Conservation (phyloP, 1,139 yeast genomes). For the Hyphopichia wangnamkhiaoensis region DNA sequence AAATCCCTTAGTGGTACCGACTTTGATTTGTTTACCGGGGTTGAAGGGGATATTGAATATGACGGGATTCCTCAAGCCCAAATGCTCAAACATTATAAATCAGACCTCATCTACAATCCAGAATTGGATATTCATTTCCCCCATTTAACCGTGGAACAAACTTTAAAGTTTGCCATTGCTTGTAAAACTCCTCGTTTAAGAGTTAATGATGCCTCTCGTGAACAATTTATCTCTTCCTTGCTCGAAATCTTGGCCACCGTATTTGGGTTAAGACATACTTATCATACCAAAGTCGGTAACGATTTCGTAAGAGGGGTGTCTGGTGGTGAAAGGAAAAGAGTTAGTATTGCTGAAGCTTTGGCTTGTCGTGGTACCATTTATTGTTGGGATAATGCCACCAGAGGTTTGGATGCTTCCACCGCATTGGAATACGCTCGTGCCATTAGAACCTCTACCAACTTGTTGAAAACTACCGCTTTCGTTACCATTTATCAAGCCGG, state of each 20-base stretch:
- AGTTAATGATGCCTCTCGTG: constrained; percentile 57
- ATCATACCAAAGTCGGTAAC: constrained; percentile 68
- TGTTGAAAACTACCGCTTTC: constrained; percentile 38
- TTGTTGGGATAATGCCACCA: constrained; percentile 55
- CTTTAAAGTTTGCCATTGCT: constrained; percentile 63
- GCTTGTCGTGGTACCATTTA: constrained; percentile 25
- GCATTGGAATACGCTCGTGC: constrained; percentile 48
- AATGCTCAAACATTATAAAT: constrained; percentile 34
- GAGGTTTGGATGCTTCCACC: constrained; percentile 52
- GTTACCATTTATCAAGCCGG: constrained; percentile 49
- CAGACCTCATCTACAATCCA: constrained; percentile 73
- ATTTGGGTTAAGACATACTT: constrained; percentile 66
- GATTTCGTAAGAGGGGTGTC: constrained; percentile 78
- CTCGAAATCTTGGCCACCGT: constrained; percentile 72
- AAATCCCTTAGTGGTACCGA: constrained; percentile 71
- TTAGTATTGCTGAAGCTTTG: constrained; percentile 50
- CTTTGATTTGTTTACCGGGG: constrained; percentile 64
- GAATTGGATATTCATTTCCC: constrained; percentile 76
- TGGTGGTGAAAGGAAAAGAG: constrained; percentile 85
- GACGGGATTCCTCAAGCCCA: constrained; percentile 34
- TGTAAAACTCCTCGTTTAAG: constrained; percentile 69
- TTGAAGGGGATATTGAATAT: constrained; percentile 42
- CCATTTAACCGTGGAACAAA: constrained; percentile 69
- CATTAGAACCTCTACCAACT: constrained; percentile 36
- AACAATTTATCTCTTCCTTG: constrained; percentile 60